Evolutionary conservation across 495 filamentous ascomycete genomes (phyloP).

Genomic region (Sordaria brevicollis): DNA sequence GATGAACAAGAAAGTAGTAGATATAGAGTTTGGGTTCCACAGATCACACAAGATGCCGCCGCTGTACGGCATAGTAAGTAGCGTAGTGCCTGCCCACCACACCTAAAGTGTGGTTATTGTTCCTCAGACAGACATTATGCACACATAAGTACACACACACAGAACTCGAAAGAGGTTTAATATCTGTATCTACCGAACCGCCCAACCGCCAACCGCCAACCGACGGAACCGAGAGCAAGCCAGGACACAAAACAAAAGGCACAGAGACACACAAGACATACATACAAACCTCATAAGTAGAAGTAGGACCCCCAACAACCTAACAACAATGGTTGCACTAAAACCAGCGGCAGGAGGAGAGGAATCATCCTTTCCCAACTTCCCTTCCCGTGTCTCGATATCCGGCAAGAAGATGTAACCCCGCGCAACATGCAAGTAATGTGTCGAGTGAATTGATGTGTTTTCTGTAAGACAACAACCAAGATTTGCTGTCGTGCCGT

Average conservation of each 20-base stretch:
- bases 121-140: background rate
- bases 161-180: background rate
- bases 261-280: no score
- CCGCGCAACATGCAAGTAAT: background rate
- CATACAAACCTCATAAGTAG: background rate
- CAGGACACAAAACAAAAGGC: background rate
- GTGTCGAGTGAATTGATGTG: background rate
- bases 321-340: no score
- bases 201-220: background rate
- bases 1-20: background rate
- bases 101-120: no score
- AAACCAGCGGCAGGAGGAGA: no score
- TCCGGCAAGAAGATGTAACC: background rate
- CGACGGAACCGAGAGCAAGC: background rate
- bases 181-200: background rate
- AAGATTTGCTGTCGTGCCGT: background rate
- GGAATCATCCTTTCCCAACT: background rate
- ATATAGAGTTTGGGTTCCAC: background rate
- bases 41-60: background rate
- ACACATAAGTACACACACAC: no score
- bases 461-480: background rate
- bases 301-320: background rate
- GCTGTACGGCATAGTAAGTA: background rate
- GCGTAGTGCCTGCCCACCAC: no score
- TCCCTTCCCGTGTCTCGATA: background rate